Conservation (phyloP, 2,329 filamentous ascomycete species). For the Curvularia eragrostidis region DNA sequence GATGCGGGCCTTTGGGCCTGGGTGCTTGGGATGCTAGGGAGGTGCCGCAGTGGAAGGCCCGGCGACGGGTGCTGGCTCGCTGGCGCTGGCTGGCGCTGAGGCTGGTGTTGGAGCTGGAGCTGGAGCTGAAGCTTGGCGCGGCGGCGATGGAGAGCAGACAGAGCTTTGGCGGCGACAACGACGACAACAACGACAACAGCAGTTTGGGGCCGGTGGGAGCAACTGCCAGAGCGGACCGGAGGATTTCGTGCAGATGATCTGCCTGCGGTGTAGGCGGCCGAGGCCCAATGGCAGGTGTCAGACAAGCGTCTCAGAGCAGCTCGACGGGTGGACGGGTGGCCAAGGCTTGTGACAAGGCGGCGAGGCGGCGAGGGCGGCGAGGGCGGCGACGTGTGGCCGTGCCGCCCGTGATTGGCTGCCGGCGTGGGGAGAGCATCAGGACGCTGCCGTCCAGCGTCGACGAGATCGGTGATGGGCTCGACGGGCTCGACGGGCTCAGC, state of each 20-base stretch:
- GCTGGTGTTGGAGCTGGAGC: neutral
- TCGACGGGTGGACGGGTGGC: slow-evolving; percentile 31
- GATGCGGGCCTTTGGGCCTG: slow-evolving; percentile 34
- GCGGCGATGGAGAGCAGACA: neutral
- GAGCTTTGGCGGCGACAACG: no score
- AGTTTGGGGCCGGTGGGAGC: slow-evolving; percentile 10
- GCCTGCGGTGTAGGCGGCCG: slow-evolving; percentile 33
- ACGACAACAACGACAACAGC: neutral
- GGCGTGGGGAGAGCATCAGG: slow-evolving; percentile 10
- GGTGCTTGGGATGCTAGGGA: slow-evolving; percentile 26
- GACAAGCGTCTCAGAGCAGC: slow-evolving; percentile 45
- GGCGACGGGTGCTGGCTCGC: neutral
- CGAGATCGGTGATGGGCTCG: slow-evolving; percentile 8
- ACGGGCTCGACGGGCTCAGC: no score
- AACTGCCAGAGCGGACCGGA: slow-evolving; percentile 45
- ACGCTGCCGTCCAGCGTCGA: no score
- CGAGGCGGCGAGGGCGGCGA: slow-evolving; percentile 15
- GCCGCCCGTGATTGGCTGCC: slow-evolving; percentile 40
- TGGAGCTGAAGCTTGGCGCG: neutral
- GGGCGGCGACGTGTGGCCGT: slow-evolving; percentile 23
- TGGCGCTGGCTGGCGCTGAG: neutral
- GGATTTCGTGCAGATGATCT: slow-evolving; percentile 63
- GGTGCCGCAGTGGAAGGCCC: slow-evolving; percentile 24
- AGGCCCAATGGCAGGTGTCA: slow-evolving; percentile 47
- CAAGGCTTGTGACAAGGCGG: slow-evolving; percentile 47